Percentiles rank a stretch among this genome's conserved stretches.
Conservation (phyloP, 495 filamentous ascomycete species). For the Aspergillus incahuasiensis region DNA sequence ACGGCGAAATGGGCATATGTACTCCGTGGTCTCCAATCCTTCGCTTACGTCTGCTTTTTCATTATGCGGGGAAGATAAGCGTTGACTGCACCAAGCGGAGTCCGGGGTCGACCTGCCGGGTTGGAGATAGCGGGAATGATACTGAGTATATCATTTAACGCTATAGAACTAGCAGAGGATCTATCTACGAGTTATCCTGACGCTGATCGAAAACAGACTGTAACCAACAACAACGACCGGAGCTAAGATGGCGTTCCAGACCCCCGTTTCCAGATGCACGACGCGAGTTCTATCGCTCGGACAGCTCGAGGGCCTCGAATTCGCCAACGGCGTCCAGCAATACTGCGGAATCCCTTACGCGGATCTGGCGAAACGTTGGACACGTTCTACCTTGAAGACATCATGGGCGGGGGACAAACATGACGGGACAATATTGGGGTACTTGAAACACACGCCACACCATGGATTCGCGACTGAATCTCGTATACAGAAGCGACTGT, state of each 20-base stretch:
- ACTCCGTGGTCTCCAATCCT: no score
- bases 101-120: constrained; percentile 21
- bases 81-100: no score
- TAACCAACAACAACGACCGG: no score
- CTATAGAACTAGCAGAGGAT: no score
- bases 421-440: constrained; percentile 29
- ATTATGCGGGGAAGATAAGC: not conserved
- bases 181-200: no score
- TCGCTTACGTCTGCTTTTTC: no score
- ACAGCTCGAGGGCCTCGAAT: constrained; percentile 23
- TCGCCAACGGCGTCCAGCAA: constrained; percentile 25
- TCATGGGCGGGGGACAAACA: constrained; percentile 19
- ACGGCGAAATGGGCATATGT: no score
- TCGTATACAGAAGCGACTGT: constrained; percentile 17
- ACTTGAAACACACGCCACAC: not conserved
- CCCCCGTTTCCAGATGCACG: constrained; percentile 20
- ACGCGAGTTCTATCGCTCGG: constrained; percentile 24
- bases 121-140: constrained; percentile 11
- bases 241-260: constrained; percentile 30
- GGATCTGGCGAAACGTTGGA: constrained; percentile 24
- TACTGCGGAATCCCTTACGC: constrained; percentile 32
- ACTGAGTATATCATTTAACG: no score
- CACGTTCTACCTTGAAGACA: constrained; percentile 24
- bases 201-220: no score
- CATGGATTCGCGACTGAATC: not conserved